phyloP scores from a whole-genome alignment of 345 rosid genomes.

The Cardamine chenopodiifolia region DNA sequence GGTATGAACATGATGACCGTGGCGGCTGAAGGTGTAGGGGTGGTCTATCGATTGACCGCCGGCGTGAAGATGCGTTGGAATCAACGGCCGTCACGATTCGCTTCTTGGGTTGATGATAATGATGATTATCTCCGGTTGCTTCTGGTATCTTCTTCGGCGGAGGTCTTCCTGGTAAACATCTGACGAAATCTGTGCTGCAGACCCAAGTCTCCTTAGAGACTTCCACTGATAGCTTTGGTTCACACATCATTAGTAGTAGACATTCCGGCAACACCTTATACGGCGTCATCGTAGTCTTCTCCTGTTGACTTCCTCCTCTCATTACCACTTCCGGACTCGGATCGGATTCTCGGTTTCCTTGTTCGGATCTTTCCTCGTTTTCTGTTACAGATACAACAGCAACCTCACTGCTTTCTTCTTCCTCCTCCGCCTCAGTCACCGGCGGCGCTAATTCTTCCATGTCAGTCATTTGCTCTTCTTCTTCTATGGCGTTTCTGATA shows the following conservation, averaged over 20 bases:
- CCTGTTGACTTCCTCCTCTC: slow-evolving; percentile 37
- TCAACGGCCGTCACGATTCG: slow-evolving; percentile 48
- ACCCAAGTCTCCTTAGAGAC: slow-evolving; percentile 98
- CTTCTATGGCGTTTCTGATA: slow-evolving; percentile 36
- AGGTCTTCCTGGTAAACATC: slow-evolving; percentile 65
- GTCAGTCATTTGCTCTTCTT: slow-evolving; percentile 19
- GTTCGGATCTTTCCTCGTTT: slow-evolving; percentile 48
- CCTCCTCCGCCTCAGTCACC: slow-evolving; percentile 15
- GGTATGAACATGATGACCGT: slow-evolving; percentile 81
- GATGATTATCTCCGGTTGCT: slow-evolving; percentile 29
- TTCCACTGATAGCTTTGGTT: slow-evolving; percentile 97
- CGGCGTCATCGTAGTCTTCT: slow-evolving; percentile 31
- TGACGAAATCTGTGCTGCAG: slow-evolving; percentile 79
- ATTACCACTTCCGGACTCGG: slow-evolving; percentile 48
- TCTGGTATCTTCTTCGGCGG: slow-evolving; percentile 39
- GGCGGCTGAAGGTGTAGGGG: slow-evolving; percentile 59
- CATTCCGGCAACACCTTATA: slow-evolving; percentile 75
- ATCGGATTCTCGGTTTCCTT: slow-evolving; percentile 45
- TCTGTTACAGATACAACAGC: neutral
- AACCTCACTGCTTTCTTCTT: slow-evolving; percentile 31
- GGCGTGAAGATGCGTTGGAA: slow-evolving; percentile 42
- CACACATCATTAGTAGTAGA: slow-evolving; percentile 87
- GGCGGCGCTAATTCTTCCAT: slow-evolving; percentile 19
- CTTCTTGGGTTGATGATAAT: slow-evolving; percentile 48
- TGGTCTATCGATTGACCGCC: slow-evolving; percentile 34